phyloP scores from a whole-genome alignment of 768 basidiomycete genomes.

The Fomitopsis pulvina region DNA sequence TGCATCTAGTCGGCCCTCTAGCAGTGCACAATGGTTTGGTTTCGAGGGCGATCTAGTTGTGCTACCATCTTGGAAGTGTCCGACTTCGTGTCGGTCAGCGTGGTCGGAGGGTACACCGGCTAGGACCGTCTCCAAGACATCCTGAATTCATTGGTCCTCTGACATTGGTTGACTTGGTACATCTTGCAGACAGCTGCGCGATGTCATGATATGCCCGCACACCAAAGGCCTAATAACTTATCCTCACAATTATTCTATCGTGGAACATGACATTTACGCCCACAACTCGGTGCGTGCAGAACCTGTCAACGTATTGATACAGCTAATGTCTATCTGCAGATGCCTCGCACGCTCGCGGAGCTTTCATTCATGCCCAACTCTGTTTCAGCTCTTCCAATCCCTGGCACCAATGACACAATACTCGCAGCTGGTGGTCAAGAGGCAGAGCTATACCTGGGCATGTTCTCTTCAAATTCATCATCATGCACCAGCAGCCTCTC shows the following conservation, averaged over 20 bases:
- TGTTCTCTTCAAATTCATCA: constrained; percentile 25
- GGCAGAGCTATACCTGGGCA: constrained; percentile 62
- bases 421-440: constrained; percentile 74
- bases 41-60: too few species aligned
- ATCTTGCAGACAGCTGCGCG: constrained; percentile 59
- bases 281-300: constrained; percentile 38
- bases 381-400: constrained; percentile 48
- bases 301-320: background rate
- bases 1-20: too few species aligned
- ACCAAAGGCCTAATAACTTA: constrained; percentile 62
- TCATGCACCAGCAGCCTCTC: constrained; percentile 3
- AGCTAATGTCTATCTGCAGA: constrained; percentile 11
- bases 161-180: constrained; percentile 3
- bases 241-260: constrained; percentile 42
- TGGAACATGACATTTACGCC: constrained; percentile 52
- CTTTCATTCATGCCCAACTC: constrained; percentile 60
- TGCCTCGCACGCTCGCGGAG: constrained; percentile 41
- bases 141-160: too few species aligned
- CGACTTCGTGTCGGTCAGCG: too few species aligned
- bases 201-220: constrained; percentile 70
- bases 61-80: too few species aligned
- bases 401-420: constrained; percentile 47
- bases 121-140: too few species aligned
- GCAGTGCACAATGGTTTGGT: too few species aligned
- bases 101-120: too few species aligned